Percentiles rank a stretch among this genome's conserved stretches.
These are phyloP conservation scores for Halophytophthora polymorphica DNA, from an alignment of 352 stramenopile species.

Conservation along the genomic window DNA sequence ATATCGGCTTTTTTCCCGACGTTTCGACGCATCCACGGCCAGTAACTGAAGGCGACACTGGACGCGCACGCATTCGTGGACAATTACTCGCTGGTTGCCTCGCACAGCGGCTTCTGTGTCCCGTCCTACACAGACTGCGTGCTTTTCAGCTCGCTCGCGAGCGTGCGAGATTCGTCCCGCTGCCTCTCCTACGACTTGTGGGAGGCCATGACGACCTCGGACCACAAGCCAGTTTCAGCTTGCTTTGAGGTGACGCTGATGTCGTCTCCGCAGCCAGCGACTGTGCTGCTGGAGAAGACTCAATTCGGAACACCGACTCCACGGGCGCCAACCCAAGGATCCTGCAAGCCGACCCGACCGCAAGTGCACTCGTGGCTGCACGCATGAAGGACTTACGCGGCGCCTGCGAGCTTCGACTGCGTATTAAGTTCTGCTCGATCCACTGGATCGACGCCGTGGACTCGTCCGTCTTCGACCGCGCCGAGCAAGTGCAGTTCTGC, in stretches of 20 bases:
- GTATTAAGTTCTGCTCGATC: conserved; percentile 68
- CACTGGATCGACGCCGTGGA: conserved; percentile 68
- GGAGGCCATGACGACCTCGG: conserved; percentile 66
- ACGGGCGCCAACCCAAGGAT: conserved; percentile 42
- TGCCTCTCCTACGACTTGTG: conserved; percentile 79
- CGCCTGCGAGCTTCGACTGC: conserved; percentile 55
- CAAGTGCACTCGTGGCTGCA: conserved; percentile 14
- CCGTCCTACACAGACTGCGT: conserved; percentile 90
- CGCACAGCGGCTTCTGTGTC: conserved; percentile 61
- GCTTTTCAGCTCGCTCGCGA: conserved; percentile 73
- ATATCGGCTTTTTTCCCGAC: conserved; percentile 76
- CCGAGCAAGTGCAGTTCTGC: conserved; percentile 66
- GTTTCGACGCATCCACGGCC: conserved; percentile 67
- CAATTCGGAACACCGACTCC: conserved; percentile 41
- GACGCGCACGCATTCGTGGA: conserved; percentile 31
- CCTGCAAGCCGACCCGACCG: conserved; percentile 17
- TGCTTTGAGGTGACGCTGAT: conserved; percentile 51
- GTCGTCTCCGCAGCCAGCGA: conserved; percentile 1
- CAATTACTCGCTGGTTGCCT: conserved; percentile 68
- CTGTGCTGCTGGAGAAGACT: conserved; percentile 20
- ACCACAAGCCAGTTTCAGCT: conserved; percentile 82
- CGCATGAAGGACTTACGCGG: conserved; percentile 67
- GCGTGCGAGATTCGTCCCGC: conserved; percentile 44
- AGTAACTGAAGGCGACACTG: conserved; percentile 29
- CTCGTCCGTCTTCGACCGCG: conserved; percentile 52